These are phyloP conservation scores for Kwoniella dejecticola DNA, from an alignment of 768 basidiomycete species.

Conservation along the genomic window DNA sequence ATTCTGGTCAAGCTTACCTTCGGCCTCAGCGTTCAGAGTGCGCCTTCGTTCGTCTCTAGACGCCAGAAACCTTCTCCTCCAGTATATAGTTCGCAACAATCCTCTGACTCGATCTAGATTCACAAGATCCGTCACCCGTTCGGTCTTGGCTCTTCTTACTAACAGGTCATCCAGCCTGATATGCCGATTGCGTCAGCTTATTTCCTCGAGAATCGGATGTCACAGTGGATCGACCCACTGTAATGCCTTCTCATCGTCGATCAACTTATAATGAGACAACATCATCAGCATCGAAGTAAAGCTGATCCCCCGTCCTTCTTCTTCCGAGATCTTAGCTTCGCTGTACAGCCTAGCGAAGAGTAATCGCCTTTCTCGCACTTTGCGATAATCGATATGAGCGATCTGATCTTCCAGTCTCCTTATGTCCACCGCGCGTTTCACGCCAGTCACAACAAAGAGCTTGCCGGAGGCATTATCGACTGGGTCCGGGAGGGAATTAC, in stretches of 20 bases:
- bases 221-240: constrained; percentile 66
- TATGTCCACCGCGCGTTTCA: constrained; percentile 62
- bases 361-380: constrained; percentile 68
- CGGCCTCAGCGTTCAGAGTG: constrained; percentile 31
- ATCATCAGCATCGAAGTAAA: constrained; percentile 87
- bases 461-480: constrained; percentile 35
- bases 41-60: constrained; percentile 30
- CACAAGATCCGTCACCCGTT: constrained; percentile 77
- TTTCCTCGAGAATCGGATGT: too few relatives aligned
- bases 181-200: background rate
- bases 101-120: constrained; percentile 83
- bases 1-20: too few relatives aligned
- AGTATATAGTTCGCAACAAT: constrained; percentile 72
- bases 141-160: constrained; percentile 71
- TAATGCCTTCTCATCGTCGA: constrained; percentile 83
- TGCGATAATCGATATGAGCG: constrained; percentile 66
- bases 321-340: constrained; percentile 76
- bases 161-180: constrained; percentile 80
- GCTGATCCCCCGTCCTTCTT: constrained; percentile 76
- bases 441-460: constrained; percentile 34
- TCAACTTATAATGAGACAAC: constrained; percentile 86
- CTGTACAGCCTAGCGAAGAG: constrained; percentile 78
- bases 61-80: constrained; percentile 67
- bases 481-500: constrained; percentile 57
- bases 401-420: constrained; percentile 65